phyloP scores from a whole-genome alignment of 202 grass and related monocot genomes.

The Hordeum pubiflorum region DNA sequence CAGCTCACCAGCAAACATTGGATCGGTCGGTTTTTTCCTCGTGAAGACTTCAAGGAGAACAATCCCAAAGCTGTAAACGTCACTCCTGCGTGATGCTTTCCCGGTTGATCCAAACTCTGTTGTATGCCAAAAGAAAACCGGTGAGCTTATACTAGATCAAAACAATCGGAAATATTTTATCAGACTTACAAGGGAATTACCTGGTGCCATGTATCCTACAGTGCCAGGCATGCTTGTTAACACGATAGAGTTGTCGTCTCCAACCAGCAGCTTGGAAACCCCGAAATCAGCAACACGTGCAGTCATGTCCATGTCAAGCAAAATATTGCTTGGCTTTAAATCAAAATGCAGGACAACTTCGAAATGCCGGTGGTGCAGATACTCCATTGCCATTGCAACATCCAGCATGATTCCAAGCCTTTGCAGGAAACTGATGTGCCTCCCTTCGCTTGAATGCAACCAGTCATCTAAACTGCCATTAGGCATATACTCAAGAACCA shows the following conservation, averaged over 20 bases:
- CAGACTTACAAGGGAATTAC: constrained; percentile 6
- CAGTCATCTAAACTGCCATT: constrained; percentile 31
- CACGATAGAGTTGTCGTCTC: not conserved
- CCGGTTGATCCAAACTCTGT: constrained; percentile 25
- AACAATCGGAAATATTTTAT: not conserved
- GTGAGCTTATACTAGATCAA: not conserved
- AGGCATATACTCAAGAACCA: constrained; percentile 37
- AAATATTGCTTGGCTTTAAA: constrained; percentile 39
- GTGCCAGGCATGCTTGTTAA: constrained; percentile 25
- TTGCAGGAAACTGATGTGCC: not conserved
- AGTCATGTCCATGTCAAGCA: constrained; percentile 39
- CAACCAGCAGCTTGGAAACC: constrained; percentile 21
- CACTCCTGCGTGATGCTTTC: constrained; percentile 9
- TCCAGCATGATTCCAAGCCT: constrained; percentile 31
- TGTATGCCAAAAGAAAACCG: not conserved
- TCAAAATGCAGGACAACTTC: constrained; percentile 35
- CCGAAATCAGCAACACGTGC: constrained; percentile 38
- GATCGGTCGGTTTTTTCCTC: constrained; percentile 27
- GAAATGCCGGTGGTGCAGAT: constrained; percentile 26
- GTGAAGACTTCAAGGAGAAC: constrained; percentile 23
- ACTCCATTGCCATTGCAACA: constrained; percentile 35
- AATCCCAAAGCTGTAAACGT: constrained; percentile 40
- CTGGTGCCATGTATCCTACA: constrained; percentile 44
- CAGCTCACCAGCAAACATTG: constrained; percentile 28
- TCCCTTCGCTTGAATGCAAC: not conserved